Base-by-base conservation (phyloP, 768 basidiomycete genomes). In the Saitozyma sp. region DNA sequence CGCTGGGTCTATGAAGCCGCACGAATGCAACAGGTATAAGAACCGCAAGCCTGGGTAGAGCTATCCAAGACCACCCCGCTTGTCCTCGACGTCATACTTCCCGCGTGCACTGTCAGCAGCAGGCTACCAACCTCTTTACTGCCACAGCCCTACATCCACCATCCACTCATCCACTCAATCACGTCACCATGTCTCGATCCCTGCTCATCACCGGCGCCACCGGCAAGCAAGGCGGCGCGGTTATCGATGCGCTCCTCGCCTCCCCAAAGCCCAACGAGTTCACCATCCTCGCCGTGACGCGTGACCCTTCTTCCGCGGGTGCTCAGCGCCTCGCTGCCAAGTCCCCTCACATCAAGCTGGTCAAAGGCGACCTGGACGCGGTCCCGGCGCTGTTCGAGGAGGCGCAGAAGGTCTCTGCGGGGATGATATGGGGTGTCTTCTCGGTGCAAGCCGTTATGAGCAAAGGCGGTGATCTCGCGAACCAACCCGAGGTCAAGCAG, bases 401-500 rank as follows among this genome's bases (percentile, higher is more conserved):
- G 0, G 63, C 76, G 37, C 29, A 29, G 43, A 16, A 10, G 76
- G 71, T 6, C 62, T 65, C 16, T 57, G 66, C 1, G 50, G 63
- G 9, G 29, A 29, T 2, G 29, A 29, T 29, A 2, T 29, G 29
- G 29, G 29, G 29, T 2, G 29, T 29, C 29, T 29, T 29, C 29
- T 29, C 29, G 2, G 29, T 29, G 5, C 29, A 29, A 29, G 76
- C 75, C 0, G 74, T 76, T 57, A 59, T 78, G 16, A 64, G 74
- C 37, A 68, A 68, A 50, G 64, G 64, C 39, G 56, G 50, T 8
- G 42, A 9, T 16, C 54, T 19, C 3, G 69, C 63, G 1, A 61
- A 55, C 11, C 56, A 51, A 14, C 61, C 73, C 50, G 80, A 80
- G 68, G 70, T 56, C 6, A 73, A 75, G 40, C 78, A 79, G 69